Conservation (phyloP, 2,329 filamentous ascomycete species). For the Metarhizium anisopliae region DNA sequence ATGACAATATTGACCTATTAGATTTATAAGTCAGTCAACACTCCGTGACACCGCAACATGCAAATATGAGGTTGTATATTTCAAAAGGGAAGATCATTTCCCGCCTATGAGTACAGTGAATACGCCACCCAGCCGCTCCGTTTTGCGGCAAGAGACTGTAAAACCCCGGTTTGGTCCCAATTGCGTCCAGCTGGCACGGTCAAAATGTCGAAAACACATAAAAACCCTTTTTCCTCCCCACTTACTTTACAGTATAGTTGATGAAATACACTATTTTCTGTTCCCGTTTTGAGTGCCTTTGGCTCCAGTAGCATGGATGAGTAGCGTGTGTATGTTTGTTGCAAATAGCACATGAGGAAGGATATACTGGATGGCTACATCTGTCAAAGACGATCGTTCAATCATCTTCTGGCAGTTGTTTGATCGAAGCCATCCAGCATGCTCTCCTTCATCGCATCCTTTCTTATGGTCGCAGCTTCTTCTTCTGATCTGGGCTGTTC, state of each 20-base stretch:
- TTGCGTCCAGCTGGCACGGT: neutral
- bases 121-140: neutral
- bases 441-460: slow-evolving; percentile 26
- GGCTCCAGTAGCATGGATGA: neutral
- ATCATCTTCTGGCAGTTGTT: slow-evolving; percentile 22
- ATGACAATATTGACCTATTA: too few species aligned
- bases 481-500: slow-evolving; percentile 10
- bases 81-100: neutral
- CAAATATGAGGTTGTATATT: neutral
- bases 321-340: neutral
- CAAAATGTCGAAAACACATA: neutral
- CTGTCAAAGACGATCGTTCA: neutral
- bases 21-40: too few species aligned
- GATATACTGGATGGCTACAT: neutral
- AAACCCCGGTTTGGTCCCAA: neutral
- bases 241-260: neutral
- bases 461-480: slow-evolving; percentile 9
- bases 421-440: slow-evolving; percentile 32
- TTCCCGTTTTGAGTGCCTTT: slow-evolving; percentile 7
- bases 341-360: neutral
- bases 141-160: neutral
- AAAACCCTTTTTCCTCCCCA: neutral
- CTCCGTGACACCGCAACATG: neutral
- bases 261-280: neutral
- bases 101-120: neutral